These are phyloP conservation scores for Phytopythium kandeliae DNA, from an alignment of 352 stramenopile species.

Conservation along the genomic window DNA sequence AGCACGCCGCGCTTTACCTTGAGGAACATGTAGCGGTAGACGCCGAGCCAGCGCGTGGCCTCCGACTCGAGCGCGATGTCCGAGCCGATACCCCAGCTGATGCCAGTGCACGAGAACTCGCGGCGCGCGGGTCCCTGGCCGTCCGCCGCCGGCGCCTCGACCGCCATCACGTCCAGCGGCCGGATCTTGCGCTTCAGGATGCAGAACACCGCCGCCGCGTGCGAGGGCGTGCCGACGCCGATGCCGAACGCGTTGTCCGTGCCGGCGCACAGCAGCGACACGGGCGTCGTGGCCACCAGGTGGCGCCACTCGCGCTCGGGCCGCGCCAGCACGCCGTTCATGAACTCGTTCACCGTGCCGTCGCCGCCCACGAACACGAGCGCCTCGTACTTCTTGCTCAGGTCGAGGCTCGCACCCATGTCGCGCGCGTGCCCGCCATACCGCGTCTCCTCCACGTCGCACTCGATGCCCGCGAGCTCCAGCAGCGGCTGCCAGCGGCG, in stretches of 20 bases:
- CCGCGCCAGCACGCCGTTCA: conserved; percentile 72
- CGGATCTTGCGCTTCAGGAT: conserved; percentile 83
- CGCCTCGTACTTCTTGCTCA: conserved; percentile 61
- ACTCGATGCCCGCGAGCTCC: conserved; percentile 58
- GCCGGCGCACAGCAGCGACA: conserved; percentile 64
- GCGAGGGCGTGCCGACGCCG: conserved; percentile 58
- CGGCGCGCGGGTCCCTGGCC: conserved; percentile 25
- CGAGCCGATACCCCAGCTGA: conserved; percentile 66
- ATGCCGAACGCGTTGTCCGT: conserved; percentile 79
- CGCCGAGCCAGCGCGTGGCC: conserved; percentile 54
- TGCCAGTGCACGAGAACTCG: conserved; percentile 70
- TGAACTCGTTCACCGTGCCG: conserved; percentile 81
- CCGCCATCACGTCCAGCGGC: conserved; percentile 62
- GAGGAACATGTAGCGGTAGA: conserved; percentile 69
- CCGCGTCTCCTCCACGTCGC: conserved; percentile 70
- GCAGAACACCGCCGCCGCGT: conserved; percentile 64
- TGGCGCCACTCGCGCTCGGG: conserved; percentile 69
- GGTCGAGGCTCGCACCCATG: conserved; percentile 52
- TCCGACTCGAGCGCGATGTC: conserved; percentile 78
- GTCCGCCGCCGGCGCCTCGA: conserved; percentile 37
- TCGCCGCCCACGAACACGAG: conserved; percentile 77
- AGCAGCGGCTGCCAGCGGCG: conserved; percentile 52
- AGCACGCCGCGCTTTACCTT: conserved; percentile 65
- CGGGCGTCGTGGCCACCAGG: conserved; percentile 61
- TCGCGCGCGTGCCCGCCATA: conserved; percentile 70